phyloP scores from a whole-genome alignment of 768 basidiomycete species.

The Russula olivacea region DNA sequence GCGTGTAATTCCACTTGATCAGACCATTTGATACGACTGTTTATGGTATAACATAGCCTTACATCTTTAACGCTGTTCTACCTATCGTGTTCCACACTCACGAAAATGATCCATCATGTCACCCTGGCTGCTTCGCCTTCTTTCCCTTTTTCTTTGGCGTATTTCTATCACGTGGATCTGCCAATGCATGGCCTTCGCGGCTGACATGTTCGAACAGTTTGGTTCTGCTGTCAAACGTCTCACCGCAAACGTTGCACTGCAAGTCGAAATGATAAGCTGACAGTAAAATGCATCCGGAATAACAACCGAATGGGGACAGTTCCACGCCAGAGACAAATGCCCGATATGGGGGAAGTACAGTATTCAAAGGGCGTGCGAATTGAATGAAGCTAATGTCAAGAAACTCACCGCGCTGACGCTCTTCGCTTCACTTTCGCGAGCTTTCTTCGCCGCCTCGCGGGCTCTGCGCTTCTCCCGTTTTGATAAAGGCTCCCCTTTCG shows the following conservation, averaged over 20 bases:
- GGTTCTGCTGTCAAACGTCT: conserved; percentile 58
- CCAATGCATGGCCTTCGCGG: conserved; percentile 63
- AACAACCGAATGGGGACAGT: conserved; percentile 4
- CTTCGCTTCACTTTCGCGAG: conserved; percentile 23
- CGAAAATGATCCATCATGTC: conserved; percentile 1
- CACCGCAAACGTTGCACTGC: conserved; percentile 66
- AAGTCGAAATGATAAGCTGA: conserved; percentile 18
- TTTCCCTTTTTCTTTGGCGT: conserved; percentile 29
- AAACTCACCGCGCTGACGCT: conserved; percentile 16
- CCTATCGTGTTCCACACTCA: conserved; percentile 2
- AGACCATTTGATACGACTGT: conserved; percentile 15
- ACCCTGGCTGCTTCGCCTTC: conserved; percentile 33
- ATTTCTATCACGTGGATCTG: conserved; percentile 32
- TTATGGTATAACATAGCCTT: conserved; percentile 19
- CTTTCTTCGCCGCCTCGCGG: conserved; percentile 67
- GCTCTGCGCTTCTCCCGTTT: conserved; percentile 82
- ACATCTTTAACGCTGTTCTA: background rate
- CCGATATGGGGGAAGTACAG: too few relatives aligned
- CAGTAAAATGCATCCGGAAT: background rate
- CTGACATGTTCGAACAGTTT: conserved; percentile 71
- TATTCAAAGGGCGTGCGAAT: background rate
- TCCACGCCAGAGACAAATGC: background rate
- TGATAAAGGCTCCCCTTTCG: conserved; percentile 41
- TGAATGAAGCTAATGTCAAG: conserved; percentile 1
- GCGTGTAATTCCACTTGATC: conserved; percentile 3